Percentiles rank a stretch among this genome's conserved stretches.
phyloP scores from a whole-genome alignment of 2,329 filamentous ascomycete species.

The Apiospora pterosperma region DNA sequence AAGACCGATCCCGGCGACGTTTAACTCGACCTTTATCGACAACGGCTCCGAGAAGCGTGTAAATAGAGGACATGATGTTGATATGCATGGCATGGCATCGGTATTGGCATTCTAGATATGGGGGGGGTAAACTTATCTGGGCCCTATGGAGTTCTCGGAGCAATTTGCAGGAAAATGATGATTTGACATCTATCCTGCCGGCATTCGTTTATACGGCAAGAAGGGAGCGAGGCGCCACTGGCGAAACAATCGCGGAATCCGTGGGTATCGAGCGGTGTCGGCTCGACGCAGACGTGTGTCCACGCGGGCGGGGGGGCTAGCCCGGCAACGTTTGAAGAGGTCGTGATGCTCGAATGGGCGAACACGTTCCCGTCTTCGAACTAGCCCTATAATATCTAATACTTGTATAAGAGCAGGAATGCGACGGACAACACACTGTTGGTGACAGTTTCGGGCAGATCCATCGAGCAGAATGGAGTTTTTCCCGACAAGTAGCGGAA shows the following conservation, averaged over 20 bases:
- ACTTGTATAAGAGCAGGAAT: constrained; percentile 31
- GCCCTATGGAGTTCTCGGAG: constrained; percentile 45
- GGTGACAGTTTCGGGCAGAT: background rate
- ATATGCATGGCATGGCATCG: constrained; percentile 46
- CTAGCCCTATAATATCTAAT: constrained; percentile 41
- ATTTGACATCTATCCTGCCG: constrained; percentile 31
- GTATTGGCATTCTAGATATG: constrained; percentile 46
- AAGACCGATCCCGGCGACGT: constrained; percentile 23
- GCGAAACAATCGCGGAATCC: background rate
- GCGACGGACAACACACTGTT: constrained; percentile 13
- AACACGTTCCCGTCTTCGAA: constrained; percentile 7
- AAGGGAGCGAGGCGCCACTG: constrained; percentile 10
- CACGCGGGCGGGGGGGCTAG: background rate
- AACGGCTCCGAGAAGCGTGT: constrained; percentile 37
- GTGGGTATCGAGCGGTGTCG: background rate
- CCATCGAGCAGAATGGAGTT: background rate
- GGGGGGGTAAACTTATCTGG: constrained; percentile 34
- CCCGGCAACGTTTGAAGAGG: constrained; percentile 9
- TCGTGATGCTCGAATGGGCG: constrained; percentile 7
- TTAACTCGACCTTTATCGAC: constrained; percentile 27
- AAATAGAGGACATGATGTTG: constrained; percentile 49
- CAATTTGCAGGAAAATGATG: constrained; percentile 32
- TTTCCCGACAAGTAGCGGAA: background rate
- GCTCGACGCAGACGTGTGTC: background rate
- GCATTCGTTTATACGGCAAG: constrained; percentile 43